Conservation (phyloP, 78 protist species). For the Ministeria vibrans region DNA sequence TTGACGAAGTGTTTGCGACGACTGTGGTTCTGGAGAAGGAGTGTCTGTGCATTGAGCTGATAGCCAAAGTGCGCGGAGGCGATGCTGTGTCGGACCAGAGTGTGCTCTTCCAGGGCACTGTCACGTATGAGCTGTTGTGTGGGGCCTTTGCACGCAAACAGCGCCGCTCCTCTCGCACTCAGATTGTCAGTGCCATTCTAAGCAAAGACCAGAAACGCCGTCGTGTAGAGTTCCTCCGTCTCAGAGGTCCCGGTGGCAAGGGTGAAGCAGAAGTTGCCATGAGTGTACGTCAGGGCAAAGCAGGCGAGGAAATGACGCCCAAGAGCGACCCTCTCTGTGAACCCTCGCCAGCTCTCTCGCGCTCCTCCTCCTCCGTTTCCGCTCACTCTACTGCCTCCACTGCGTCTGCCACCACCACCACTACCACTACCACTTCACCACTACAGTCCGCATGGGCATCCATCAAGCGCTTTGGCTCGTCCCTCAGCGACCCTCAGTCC, state of each 20-base stretch:
- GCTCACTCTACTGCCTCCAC: too few species aligned
- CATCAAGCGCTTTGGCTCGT: not conserved
- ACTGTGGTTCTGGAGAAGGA: not conserved
- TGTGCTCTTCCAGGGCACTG: not conserved
- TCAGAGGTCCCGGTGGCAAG: constrained; percentile 7
- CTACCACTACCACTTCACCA: too few species aligned
- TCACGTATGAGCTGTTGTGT: not conserved
- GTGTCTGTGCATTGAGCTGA: not conserved
- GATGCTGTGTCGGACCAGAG: too few species aligned
- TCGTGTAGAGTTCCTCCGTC: not conserved
- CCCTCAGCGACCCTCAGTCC: not conserved
- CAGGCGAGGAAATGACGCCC: too few species aligned
- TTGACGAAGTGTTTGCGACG: constrained; percentile 4
- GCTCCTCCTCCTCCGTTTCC: not conserved
- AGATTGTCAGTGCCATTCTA: too few species aligned
- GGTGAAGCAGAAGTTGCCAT: constrained; percentile 5
- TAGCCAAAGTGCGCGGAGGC: too few species aligned
- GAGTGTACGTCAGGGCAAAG: too few species aligned
- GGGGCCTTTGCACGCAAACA: not conserved
- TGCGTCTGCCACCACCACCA: too few species aligned
- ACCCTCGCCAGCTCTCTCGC: not conserved
- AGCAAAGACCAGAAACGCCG: too few species aligned
- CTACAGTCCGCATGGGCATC: not conserved
- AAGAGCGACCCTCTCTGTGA: not conserved
- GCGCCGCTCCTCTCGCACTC: too few species aligned